phyloP scores from a whole-genome alignment of 1,284 basidiomycete genomes.

The Laetiporus sulphureus region DNA sequence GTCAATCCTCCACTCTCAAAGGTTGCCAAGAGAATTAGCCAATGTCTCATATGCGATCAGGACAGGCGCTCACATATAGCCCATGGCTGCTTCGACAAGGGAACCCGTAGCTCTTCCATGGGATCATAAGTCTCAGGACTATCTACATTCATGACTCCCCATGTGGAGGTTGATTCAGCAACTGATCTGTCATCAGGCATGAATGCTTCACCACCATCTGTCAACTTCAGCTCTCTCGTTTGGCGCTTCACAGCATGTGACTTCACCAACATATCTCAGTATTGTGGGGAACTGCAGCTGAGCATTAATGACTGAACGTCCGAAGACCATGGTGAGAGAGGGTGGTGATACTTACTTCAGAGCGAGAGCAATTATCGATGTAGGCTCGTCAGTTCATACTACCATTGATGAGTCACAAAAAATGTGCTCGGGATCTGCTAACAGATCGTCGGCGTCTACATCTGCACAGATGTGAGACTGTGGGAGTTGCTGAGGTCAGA shows the following conservation, averaged over 20 bases:
- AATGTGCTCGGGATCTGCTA: constrained; percentile 82
- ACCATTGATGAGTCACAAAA: constrained; percentile 95
- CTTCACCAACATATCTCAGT: constrained; percentile 77
- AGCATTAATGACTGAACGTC: neutral
- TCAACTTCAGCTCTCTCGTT: constrained; percentile 58
- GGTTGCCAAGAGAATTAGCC: constrained; percentile 38
- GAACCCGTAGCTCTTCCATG: constrained; percentile 67
- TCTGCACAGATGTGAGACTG: constrained; percentile 36
- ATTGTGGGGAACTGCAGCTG: constrained; percentile 73
- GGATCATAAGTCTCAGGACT: constrained; percentile 56
- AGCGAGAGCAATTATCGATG: constrained; percentile 95
- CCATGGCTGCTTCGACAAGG: constrained; percentile 75
- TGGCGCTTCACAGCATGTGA: constrained; percentile 69
- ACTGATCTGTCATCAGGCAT: constrained; percentile 81
- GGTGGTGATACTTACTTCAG: constrained; percentile 57
- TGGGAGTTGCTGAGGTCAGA: constrained; percentile 68
- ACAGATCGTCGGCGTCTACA: constrained; percentile 55
- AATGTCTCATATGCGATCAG: neutral
- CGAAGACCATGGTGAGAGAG: neutral
- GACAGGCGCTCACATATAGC: constrained; percentile 54
- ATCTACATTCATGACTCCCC: constrained; percentile 81
- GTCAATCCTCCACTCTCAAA: constrained; percentile 88
- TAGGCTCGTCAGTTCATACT: constrained; percentile 95
- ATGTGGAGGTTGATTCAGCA: constrained; percentile 76
- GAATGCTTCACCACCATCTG: constrained; percentile 69